Base-by-base conservation (phyloP, 208 protist genomes). In the Trypanosoma cruzi region DNA sequence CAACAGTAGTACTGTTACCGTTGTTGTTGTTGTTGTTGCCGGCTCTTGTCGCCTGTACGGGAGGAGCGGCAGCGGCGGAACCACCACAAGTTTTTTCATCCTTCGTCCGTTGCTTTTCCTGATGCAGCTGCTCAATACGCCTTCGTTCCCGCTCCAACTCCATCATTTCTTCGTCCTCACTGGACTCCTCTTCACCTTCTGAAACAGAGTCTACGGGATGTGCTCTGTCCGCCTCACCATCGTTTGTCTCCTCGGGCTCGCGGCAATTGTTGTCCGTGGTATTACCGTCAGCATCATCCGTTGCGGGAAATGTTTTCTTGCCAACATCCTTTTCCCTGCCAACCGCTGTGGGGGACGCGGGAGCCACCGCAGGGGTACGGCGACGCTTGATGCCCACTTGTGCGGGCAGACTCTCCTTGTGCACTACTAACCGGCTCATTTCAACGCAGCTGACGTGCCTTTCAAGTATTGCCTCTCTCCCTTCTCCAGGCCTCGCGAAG, bases 371-470 rank as follows among this genome's bases (percentile, higher is more conserved):
- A 29, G 80, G 60, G 32, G 80, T 55, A 28, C 85, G 85, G 24
- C 82, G 82, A 24, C 85, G 85, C 55, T 91, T 91, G 46, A 91
- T 84, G 57, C 71, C 61, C 20, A 76, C 64, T 42, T 91, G 82
- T 11, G 63, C 79, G 14, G 79, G 81, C 20, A 88, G 75, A 57
- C 80, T 84, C 58, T 91, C 85, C 71, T 91, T 91, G 77, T 91
- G 85, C 44, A 52, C 52, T 54, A 77, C 64, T 58, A 34, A 61
- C n/a, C 64, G 20, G 4, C 29, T 42, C 71, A 71, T 71, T 26
- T 8, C 8, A 7, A 42, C 26, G 0, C 11, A 26, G 29, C 26
- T 37, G 22, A 20, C 44, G n/a, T n/a, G 20, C 26, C 1, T 54
- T 34, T 24, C 42, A 2, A 7, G 6, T 20, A 2, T 22, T 40